Percentiles rank a stretch among this genome's conserved stretches.
Conservation (phyloP, 2,329 filamentous ascomycete species). For the Esteya vermicola region DNA sequence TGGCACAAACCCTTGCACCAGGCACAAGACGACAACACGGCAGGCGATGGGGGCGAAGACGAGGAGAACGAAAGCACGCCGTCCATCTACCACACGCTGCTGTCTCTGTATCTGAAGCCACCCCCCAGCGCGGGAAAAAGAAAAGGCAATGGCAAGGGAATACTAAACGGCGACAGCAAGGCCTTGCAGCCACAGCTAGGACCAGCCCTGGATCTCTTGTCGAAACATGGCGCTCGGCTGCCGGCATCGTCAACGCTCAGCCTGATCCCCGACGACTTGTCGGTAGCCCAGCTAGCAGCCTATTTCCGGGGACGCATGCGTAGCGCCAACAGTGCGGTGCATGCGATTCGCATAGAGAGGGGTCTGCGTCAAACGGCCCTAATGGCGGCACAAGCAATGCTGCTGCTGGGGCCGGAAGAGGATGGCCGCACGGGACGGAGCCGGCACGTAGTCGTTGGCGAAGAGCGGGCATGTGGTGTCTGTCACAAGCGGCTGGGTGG, state of each 20-base stretch:
- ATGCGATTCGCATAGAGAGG: conserved; percentile 64
- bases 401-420: conserved; percentile 53
- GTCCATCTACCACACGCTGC: conserved; percentile 83
- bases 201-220: conserved; percentile 77
- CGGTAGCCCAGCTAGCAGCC: conserved; percentile 65
- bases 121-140: no score
- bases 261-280: conserved; percentile 68
- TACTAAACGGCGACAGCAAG: no score
- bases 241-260: conserved; percentile 76
- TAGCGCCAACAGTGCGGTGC: conserved; percentile 66
- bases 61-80: conserved; percentile 23
- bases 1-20: no score
- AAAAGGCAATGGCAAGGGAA: no score
- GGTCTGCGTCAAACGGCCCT: conserved; percentile 66
- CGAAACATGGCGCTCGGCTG: conserved; percentile 79
- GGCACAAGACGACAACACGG: background rate
- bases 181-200: conserved; percentile 57
- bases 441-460: conserved; percentile 62
- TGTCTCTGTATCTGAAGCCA: conserved; percentile 79
- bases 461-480: conserved; percentile 80
- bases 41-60: background rate
- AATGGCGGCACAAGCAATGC: conserved; percentile 57
- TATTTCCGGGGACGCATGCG: conserved; percentile 91
- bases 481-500: conserved; percentile 89
- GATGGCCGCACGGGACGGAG: conserved; percentile 37